phyloP scores from a whole-genome alignment of 169 alveolate genomes.

The Plasmodium yoelii region DNA sequence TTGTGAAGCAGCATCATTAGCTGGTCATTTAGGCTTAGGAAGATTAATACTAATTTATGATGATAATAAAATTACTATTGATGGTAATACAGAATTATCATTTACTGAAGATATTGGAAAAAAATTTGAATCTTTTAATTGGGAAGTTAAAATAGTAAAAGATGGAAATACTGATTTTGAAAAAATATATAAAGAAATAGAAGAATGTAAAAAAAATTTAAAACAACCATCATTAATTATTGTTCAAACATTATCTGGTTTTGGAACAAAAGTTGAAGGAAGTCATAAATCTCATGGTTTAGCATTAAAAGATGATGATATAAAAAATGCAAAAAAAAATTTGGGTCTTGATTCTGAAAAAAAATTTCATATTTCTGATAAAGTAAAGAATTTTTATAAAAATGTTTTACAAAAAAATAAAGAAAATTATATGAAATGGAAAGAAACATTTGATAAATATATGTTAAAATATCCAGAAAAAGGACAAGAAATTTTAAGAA shows the following conservation, averaged over 20 bases:
- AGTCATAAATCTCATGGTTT: conserved; percentile 89
- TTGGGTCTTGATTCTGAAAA: conserved; percentile 82
- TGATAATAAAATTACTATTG: conserved; percentile 86
- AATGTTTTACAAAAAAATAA: conserved; percentile 74
- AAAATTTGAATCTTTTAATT: conserved; percentile 79
- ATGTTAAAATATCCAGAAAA: conserved; percentile 76
- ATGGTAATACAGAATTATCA: conserved; percentile 83
- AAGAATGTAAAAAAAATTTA: conserved; percentile 83
- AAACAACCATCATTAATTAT: conserved; percentile 84
- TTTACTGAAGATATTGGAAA: conserved; percentile 82
- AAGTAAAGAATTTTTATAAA: conserved; percentile 65
- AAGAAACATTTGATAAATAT: conserved; percentile 73
- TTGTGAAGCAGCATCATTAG: conserved; percentile 88
- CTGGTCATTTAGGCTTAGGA: conserved; percentile 86
- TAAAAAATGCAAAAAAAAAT: conserved; percentile 76
- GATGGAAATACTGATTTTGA: conserved; percentile 75
- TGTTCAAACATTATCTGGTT: conserved; percentile 85
- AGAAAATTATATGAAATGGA: conserved; percentile 78
- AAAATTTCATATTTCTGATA: conserved; percentile 82
- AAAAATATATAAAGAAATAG: conserved; percentile 68
- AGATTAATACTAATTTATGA: conserved; percentile 86
- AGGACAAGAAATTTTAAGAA: conserved; percentile 77
- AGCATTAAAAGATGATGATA: conserved; percentile 87
- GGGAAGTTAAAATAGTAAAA: conserved; percentile 81
- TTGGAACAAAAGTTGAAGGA: conserved; percentile 83